Evolutionary conservation across 805 yeast species (phyloP).

Genomic region (Kodamaea leandrae): DNA sequence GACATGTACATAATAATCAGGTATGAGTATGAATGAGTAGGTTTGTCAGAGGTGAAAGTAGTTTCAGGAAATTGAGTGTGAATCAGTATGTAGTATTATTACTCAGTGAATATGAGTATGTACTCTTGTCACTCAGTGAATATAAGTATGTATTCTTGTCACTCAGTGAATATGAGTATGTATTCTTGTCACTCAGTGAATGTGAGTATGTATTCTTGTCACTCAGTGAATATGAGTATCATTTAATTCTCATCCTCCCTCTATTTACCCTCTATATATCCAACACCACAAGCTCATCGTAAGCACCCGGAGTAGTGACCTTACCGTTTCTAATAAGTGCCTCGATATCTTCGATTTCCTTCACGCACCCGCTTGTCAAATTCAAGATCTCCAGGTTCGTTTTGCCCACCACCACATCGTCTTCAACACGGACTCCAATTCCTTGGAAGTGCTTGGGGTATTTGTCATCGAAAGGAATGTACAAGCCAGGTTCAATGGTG

Average conservation of each 20-base stretch:
- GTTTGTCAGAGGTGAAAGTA: neutral
- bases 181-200: too few species aligned
- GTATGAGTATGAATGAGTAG: neutral
- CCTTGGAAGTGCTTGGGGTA: constrained; percentile 83
- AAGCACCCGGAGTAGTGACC: constrained; percentile 46
- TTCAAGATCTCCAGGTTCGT: constrained; percentile 45
- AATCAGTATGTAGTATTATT: too few species aligned
- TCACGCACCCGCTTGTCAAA: constrained; percentile 79
- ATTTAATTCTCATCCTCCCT: too few species aligned
- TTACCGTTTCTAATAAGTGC: constrained; percentile 55
- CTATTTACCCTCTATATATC: constrained; percentile 3
- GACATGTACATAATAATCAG: neutral
- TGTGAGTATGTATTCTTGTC: too few species aligned
- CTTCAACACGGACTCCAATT: constrained; percentile 93
- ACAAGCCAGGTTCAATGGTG: constrained; percentile 95
- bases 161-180: too few species aligned
- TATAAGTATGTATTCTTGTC: too few species aligned
- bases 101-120: too few species aligned
- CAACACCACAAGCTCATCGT: constrained; percentile 32
- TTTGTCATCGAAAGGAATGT: constrained; percentile 68
- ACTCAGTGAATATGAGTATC: too few species aligned
- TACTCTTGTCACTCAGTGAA: too few species aligned
- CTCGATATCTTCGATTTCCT: constrained; percentile 83
- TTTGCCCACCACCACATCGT: constrained; percentile 81
- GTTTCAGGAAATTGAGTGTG: constrained; percentile 7